A percentile compares a stretch with the other conserved stretches of the same genome.
Conservation (phyloP, 306 rosid species). For the Arachis stenosperma region DNA sequence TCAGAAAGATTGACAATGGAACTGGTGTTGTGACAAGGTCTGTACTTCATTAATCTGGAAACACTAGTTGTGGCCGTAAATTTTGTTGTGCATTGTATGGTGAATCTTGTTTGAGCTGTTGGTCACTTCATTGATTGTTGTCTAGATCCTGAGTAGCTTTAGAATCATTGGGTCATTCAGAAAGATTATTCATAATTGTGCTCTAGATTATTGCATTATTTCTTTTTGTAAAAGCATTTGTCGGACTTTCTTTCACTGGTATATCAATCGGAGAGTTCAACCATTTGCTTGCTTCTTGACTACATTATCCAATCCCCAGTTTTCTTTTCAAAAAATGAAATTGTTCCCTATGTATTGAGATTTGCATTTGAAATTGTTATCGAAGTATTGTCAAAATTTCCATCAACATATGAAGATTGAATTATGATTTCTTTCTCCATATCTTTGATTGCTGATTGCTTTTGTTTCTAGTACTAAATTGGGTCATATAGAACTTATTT, state of each 20-base stretch:
- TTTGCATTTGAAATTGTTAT: slow-evolving; percentile 32
- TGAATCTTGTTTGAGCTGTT: slow-evolving; percentile 39
- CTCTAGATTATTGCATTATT: slow-evolving; percentile 7
- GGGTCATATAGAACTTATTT: slow-evolving; percentile 1
- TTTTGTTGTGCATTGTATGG: slow-evolving; percentile 27
- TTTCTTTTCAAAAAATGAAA: not conserved
- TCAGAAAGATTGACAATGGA: slow-evolving; percentile 81
- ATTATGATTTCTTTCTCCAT: slow-evolving; percentile 6
- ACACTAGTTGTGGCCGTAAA: not conserved
- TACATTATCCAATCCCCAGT: not conserved
- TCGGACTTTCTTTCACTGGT: slow-evolving; percentile 5
- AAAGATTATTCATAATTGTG: too few species aligned
- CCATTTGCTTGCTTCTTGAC: slow-evolving; percentile 34
- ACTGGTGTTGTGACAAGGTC: slow-evolving; percentile 90
- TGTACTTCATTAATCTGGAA: slow-evolving; percentile 24
- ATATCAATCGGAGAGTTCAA: slow-evolving; percentile 26
- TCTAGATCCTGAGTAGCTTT: slow-evolving; percentile 34
- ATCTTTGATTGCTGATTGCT: slow-evolving; percentile 18
- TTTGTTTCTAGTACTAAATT: slow-evolving; percentile 13
- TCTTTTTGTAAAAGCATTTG: slow-evolving; percentile 20
- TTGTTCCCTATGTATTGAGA: slow-evolving; percentile 11
- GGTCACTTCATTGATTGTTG: slow-evolving; percentile 27
- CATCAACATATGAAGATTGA: slow-evolving; percentile 20
- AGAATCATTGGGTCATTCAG: slow-evolving; percentile 4
- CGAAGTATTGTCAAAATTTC: slow-evolving; percentile 22